Evolutionary conservation across 1,284 basidiomycete species (phyloP), one percentile per base, ranked within the genome.

Genomic region (Cerioporus squamosus): DNA sequence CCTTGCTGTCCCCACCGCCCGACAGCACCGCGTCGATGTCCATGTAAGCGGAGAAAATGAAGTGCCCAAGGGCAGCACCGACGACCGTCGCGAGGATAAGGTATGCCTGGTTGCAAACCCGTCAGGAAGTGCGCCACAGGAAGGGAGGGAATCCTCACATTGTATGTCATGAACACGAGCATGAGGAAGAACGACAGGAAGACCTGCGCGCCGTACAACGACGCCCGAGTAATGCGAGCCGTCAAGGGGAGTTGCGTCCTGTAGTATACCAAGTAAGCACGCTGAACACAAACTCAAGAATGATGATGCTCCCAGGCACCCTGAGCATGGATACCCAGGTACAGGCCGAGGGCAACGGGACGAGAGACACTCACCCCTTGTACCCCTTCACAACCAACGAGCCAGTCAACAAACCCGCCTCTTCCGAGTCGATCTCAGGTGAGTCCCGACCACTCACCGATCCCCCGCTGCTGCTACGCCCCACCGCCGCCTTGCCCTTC

Each of bases 121-220:
- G 44, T n/a, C 56, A 18, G 45, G 15, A 46, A 33, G 53, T 22
- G 26, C 5, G 31, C 39, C 44, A 51, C 12, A 46, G 26, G 52
- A 33, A 36, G 39, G 51, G 8, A n/a, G 15, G 18, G 8, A 43
- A 72, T 79, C 64, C 74, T 59, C 60, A 91, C 91, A 63, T 93
- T 93, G 75, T 93, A 93, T 6, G 91, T 93, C 91, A 93, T 93
- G 76, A 91, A 93, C 44, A 94, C 83, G 56, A 94, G 76, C 91
- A 94, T 93, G 68, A 93, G 83, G 82, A 93, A 94, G 79, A 91
- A 91, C 24, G 90, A 92, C 51, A 93, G 70, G 72, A 87, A 86
- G 29, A 91, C 84, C 5, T 82, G 83, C 7, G 75, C 73, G 29
- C 85, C 90, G 66, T 93, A 93, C 26, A 91, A 70, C 4, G 72